A percentile compares a stretch with the other conserved stretches of the same genome.
Evolutionary conservation across 2,329 filamentous ascomycete genomes (phyloP).

Genomic region (Ophiocordyceps camponoti-leonardi): DNA sequence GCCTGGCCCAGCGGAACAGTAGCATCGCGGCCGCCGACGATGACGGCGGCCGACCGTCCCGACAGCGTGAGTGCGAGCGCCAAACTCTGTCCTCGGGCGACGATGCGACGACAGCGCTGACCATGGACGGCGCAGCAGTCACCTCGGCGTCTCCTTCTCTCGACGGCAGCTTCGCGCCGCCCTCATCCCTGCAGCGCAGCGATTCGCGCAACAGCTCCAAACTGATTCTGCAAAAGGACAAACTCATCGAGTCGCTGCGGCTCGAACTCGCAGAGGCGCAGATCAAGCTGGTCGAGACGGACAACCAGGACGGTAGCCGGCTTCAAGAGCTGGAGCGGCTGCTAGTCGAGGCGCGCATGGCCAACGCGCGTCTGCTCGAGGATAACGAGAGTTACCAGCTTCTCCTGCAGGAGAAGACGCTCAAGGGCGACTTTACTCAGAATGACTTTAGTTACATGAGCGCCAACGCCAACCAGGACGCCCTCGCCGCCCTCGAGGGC

Average conservation of each 20-base stretch:
- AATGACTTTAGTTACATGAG: slow-evolving; percentile 61
- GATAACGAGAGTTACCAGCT: slow-evolving; percentile 98
- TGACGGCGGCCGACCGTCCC: slow-evolving; percentile 38
- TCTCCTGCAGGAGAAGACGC: slow-evolving; percentile 81
- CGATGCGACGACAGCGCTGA: slow-evolving; percentile 5
- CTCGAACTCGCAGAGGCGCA: slow-evolving; percentile 89
- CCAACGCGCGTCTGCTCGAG: slow-evolving; percentile 90
- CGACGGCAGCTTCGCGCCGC: slow-evolving; percentile 73
- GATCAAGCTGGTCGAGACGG: slow-evolving; percentile 86
- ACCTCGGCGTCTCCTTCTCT: slow-evolving; percentile 52
- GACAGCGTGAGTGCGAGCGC: slow-evolving; percentile 31
- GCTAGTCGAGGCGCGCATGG: slow-evolving; percentile 83
- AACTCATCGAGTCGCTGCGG: slow-evolving; percentile 80
- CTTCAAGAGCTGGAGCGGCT: slow-evolving; percentile 81
- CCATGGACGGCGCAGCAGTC: slow-evolving; percentile 11
- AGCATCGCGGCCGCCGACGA: slow-evolving; percentile 18
- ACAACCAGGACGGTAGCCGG: slow-evolving; percentile 78
- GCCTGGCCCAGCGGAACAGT: slow-evolving; percentile 55
- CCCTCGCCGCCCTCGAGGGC: slow-evolving; percentile 47
- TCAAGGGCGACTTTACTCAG: slow-evolving; percentile 82
- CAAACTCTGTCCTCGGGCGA: not conserved
- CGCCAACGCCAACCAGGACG: slow-evolving; percentile 41
- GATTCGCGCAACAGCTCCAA: slow-evolving; percentile 83
- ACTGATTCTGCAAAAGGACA: slow-evolving; percentile 85
- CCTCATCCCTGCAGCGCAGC: slow-evolving; percentile 68